Evolutionary conservation across 352 stramenopile genomes (phyloP).

Genomic region (Pilasporangium apinafurcum): DNA sequence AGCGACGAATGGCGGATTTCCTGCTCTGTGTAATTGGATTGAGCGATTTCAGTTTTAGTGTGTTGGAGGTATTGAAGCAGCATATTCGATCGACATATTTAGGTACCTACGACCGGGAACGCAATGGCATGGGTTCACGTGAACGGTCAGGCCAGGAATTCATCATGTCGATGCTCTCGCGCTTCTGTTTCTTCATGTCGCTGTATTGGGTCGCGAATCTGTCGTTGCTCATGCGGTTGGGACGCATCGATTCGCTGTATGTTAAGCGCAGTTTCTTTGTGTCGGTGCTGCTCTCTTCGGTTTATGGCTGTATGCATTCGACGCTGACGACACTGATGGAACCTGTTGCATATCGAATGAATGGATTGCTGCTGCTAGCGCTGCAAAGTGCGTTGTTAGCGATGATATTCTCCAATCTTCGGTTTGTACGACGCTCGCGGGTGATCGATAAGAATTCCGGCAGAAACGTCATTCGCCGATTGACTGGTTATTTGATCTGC

Average conservation of each 20-base stretch:
- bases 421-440: conserved; percentile 32
- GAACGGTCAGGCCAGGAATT: conserved; percentile 12
- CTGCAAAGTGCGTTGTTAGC: conserved; percentile 39
- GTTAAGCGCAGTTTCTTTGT: conserved; percentile 36
- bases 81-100: conserved; percentile 35
- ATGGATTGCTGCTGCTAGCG: conserved; percentile 28
- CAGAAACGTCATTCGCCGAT: conserved; percentile 46
- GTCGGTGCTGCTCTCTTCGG: conserved; percentile 30
- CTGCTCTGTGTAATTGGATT: conserved; percentile 60
- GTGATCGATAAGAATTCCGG: conserved; percentile 47
- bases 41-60: conserved; percentile 44
- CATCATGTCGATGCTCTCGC: conserved; percentile 31
- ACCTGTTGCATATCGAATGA: conserved; percentile 27
- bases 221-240: conserved; percentile 61
- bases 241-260: conserved; percentile 47
- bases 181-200: conserved; percentile 71
- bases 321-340: conserved; percentile 20
- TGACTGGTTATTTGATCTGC: conserved; percentile 52
- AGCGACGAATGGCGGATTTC: conserved; percentile 63
- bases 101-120: conserved; percentile 16
- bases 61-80: conserved; percentile 43
- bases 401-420: conserved; percentile 43
- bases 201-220: conserved; percentile 67
- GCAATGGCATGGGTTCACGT: background rate
- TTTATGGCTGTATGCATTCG: conserved; percentile 53